Percentiles rank a stretch among this genome's conserved stretches.
phyloP scores from a whole-genome alignment of 441 rosid species.

The Dalechampia spathulata region DNA sequence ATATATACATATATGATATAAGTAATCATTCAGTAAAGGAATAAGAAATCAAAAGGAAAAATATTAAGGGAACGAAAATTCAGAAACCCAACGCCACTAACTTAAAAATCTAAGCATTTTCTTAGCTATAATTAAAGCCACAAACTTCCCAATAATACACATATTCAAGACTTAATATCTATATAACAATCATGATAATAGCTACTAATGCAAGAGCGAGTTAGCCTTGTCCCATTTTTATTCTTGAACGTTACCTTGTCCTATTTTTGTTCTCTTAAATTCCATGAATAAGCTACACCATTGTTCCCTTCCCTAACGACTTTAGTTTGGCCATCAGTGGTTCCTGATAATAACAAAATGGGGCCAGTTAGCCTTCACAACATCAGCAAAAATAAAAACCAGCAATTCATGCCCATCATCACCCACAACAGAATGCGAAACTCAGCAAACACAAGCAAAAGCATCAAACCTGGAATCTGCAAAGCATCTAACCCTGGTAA shows the following conservation, averaged over 20 bases:
- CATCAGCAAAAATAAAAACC: slow-evolving; percentile 3
- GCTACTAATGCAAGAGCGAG: too few species aligned
- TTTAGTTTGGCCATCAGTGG: slow-evolving; percentile 88
- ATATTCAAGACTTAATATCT: neutral
- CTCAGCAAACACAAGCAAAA: neutral
- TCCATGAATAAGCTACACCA: slow-evolving; percentile 97
- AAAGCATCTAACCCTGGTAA: slow-evolving; percentile 91
- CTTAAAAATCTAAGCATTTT: neutral
- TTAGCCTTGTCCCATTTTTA: too few species aligned
- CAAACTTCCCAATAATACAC: neutral
- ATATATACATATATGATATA: too few species aligned
- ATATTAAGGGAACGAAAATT: neutral
- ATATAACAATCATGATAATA: neutral
- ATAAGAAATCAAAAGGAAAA: neutral
- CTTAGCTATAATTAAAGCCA: neutral
- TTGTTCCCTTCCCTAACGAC: slow-evolving; percentile 94
- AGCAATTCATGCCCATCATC: slow-evolving; percentile 12
- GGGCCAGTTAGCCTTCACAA: slow-evolving; percentile 15
- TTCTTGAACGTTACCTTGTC: slow-evolving; percentile 63
- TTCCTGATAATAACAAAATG: slow-evolving; percentile 45
- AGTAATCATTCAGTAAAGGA: neutral
- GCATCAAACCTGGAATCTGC: slow-evolving; percentile 61
- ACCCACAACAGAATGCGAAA: neutral
- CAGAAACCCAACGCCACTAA: neutral
- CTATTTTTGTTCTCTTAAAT: slow-evolving; percentile 78